phyloP scores from a whole-genome alignment of 176 grass and related monocot species.

The Oryza longistaminata region DNA sequence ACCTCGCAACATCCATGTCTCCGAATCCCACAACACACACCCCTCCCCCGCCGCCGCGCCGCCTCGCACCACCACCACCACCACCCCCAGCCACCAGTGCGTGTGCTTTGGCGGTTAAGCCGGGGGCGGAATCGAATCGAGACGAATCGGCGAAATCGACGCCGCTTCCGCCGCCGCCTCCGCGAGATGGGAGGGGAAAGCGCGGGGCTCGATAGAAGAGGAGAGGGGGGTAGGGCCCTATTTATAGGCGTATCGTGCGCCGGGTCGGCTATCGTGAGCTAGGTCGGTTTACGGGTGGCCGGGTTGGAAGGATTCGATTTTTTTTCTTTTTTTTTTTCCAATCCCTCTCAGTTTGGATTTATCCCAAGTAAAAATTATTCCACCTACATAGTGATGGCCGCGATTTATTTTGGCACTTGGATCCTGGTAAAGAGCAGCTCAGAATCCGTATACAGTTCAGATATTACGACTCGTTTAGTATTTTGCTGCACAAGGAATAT shows the following conservation, averaged over 20 bases:
- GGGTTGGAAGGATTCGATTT: no score
- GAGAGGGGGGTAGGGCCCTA: slow-evolving; percentile 5
- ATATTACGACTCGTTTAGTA: no score
- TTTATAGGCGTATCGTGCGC: slow-evolving; percentile 62
- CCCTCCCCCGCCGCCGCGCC: background rate
- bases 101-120: background rate
- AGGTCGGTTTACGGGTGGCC: background rate
- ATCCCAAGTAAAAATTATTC: no score
- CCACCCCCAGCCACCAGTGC: background rate
- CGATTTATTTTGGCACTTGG: no score
- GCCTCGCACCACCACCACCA: background rate
- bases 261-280: background rate
- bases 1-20: slow-evolving; percentile 77
- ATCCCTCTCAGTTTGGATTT: no score
- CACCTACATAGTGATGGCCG: no score
- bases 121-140: no score
- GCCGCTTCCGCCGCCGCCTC: slow-evolving; percentile 20
- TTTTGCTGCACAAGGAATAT: no score
- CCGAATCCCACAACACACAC: no score
- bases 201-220: slow-evolving; percentile 40
- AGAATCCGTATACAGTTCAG: no score
- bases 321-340: no score
- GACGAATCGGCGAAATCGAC: background rate
- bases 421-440: no score
- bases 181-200: background rate